phyloP scores from a whole-genome alignment of 176 grass and related monocot genomes.

The Phragmites australis region DNA sequence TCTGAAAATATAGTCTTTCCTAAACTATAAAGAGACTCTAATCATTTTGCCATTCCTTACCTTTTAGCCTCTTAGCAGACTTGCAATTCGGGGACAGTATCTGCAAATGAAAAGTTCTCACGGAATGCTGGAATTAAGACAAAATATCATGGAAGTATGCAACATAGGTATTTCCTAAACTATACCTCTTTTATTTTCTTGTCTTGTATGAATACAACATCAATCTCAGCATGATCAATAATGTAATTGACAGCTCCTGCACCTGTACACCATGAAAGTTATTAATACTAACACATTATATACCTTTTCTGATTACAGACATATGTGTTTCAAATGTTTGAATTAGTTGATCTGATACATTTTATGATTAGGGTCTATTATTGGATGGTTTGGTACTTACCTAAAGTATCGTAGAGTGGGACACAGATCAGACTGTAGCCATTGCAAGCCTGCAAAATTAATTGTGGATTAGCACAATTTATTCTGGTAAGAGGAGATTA shows the following conservation, averaged over 20 bases:
- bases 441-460: constrained; percentile 82
- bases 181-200: constrained; percentile 93
- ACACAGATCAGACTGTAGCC: constrained; percentile 81
- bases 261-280: constrained; percentile 49
- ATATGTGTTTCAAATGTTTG: not conserved
- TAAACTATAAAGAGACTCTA: not conserved
- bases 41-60: constrained; percentile 37
- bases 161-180: not conserved
- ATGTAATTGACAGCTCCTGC: constrained; percentile 81
- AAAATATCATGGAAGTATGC: not conserved
- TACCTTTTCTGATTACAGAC: not conserved
- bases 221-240: constrained; percentile 92
- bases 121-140: not conserved
- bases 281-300: not conserved
- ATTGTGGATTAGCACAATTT: constrained; percentile 29
- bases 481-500: constrained; percentile 15
- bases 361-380: not conserved
- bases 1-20: not conserved
- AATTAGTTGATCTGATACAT: constrained; percentile 21
- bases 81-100: constrained; percentile 55
- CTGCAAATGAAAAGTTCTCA: constrained; percentile 39
- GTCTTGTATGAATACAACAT: constrained; percentile 81
- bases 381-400: constrained; percentile 45
- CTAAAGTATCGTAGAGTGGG: constrained; percentile 92
- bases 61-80: constrained; percentile 63